phyloP scores from a whole-genome alignment of 805 yeast species.

The Debaryomyces hansenii region DNA sequence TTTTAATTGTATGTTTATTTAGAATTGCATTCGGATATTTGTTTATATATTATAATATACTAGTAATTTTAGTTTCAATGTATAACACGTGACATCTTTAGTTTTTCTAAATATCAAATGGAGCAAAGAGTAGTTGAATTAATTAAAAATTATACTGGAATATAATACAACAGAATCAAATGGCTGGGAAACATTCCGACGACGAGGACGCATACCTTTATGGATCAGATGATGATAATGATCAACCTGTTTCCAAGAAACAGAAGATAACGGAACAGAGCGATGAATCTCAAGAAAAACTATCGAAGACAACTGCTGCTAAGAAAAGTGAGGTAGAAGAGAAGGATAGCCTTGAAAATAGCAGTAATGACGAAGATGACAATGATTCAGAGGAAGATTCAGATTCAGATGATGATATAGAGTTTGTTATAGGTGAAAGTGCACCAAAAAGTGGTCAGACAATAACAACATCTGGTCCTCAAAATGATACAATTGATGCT shows the following conservation, averaged over 20 bases:
- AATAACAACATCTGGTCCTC: slow-evolving; percentile 23
- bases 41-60: no score
- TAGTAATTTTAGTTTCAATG: no score
- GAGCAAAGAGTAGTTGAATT: no score
- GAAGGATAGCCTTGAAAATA: slow-evolving; percentile 20
- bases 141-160: no score
- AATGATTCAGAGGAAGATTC: slow-evolving; percentile 47
- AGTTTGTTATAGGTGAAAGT: slow-evolving; percentile 65
- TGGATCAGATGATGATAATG: slow-evolving; percentile 49
- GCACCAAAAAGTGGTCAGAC: slow-evolving; percentile 20
- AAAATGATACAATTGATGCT: slow-evolving; percentile 31
- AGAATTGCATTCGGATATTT: no score
- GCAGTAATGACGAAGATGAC: slow-evolving; percentile 13
- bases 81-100: no score
- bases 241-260: slow-evolving; percentile 24
- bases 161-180: not conserved
- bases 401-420: slow-evolving; percentile 69
- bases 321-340: slow-evolving; percentile 20
- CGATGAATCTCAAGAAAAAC: slow-evolving; percentile 11
- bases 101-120: no score
- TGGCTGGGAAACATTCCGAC: slow-evolving; percentile 28
- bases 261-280: slow-evolving; percentile 17
- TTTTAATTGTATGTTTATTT: not conserved
- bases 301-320: slow-evolving; percentile 17
- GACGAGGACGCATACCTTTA: slow-evolving; percentile 72